phyloP scores from a whole-genome alignment of 768 basidiomycete species.

The Phlebiopsis flavidoalba region DNA sequence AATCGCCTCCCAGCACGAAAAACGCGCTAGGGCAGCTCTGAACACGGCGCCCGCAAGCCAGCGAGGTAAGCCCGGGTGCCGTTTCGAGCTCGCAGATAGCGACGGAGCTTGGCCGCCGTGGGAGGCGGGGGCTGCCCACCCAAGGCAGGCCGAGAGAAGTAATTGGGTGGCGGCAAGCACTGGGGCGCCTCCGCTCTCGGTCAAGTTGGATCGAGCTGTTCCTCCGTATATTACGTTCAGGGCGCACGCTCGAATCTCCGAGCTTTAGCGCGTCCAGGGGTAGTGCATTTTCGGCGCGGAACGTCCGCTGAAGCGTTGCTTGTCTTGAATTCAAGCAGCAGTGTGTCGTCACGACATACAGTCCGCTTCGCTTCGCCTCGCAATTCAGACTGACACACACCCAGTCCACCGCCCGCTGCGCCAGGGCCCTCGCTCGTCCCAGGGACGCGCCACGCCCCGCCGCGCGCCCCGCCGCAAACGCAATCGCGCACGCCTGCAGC shows the following conservation, averaged over 20 bases:
- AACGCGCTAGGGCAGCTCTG: not conserved
- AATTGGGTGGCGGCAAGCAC: too few species aligned
- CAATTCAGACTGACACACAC: too few species aligned
- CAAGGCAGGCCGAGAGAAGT: too few species aligned
- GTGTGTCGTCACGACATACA: constrained; percentile 2
- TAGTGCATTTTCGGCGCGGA: not conserved
- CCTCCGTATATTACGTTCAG: not conserved
- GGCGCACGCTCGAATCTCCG: not conserved
- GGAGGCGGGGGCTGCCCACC: too few species aligned
- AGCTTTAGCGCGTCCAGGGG: not conserved
- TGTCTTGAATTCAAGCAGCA: too few species aligned
- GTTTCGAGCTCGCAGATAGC: not conserved
- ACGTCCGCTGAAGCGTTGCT: not conserved
- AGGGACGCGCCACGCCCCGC: too few species aligned
- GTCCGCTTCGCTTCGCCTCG: too few species aligned
- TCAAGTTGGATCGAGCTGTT: not conserved
- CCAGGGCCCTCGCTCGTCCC: not conserved
- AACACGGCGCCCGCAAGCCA: not conserved
- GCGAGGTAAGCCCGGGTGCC: constrained; percentile 3
- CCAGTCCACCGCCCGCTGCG: too few species aligned
- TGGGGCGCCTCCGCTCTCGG: not conserved
- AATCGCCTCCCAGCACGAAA: not conserved
- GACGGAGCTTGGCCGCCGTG: not conserved
- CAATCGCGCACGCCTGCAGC: constrained; percentile 8
- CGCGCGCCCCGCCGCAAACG: too few species aligned